Percentiles rank a stretch among this genome's conserved stretches.
Evolutionary conservation across 352 stramenopile genomes (phyloP).

Genomic region (Phytopythium helicoides): DNA sequence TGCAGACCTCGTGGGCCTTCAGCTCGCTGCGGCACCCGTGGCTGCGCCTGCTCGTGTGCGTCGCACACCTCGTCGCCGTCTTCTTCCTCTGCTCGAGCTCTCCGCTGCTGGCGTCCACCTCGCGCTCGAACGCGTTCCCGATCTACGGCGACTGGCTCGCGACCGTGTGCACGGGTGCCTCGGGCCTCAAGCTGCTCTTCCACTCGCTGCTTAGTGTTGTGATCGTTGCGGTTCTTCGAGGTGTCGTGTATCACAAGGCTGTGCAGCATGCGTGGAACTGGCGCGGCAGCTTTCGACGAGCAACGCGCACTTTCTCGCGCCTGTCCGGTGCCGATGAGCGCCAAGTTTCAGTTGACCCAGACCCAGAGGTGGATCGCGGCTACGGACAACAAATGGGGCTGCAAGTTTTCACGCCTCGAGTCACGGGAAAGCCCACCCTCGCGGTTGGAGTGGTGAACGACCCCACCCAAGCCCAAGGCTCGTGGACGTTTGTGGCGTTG

Average conservation of each 20-base stretch:
- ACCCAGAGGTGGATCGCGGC: background rate
- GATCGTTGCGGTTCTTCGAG: slow-evolving; percentile 30
- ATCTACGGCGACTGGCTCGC: slow-evolving; percentile 30
- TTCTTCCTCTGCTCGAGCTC: slow-evolving; percentile 42
- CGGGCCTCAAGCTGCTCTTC: slow-evolving; percentile 31
- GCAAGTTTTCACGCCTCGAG: slow-evolving; percentile 17
- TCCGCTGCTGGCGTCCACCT: slow-evolving; percentile 31
- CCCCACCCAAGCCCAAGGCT: slow-evolving; percentile 31
- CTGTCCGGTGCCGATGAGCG: slow-evolving; percentile 14
- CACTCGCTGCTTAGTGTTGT: slow-evolving; percentile 16
- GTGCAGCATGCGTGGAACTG: slow-evolving; percentile 52
- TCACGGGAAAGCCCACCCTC: slow-evolving; percentile 10
- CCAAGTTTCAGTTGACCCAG: background rate
- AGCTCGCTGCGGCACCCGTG: slow-evolving; percentile 39
- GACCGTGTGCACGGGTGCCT: slow-evolving; percentile 14
- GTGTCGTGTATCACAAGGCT: slow-evolving; percentile 35
- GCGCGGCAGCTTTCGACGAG: slow-evolving; percentile 23
- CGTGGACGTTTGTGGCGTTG: slow-evolving; percentile 49
- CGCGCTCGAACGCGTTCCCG: slow-evolving; percentile 32
- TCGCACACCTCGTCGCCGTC: slow-evolving; percentile 24
- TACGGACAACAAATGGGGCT: slow-evolving; percentile 8
- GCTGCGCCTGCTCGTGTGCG: slow-evolving; percentile 31
- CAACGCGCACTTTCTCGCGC: slow-evolving; percentile 24
- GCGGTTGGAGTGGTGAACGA: slow-evolving; percentile 18
- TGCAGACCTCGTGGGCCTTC: slow-evolving; percentile 37